These are phyloP conservation scores for Aspergillaceae sp. DNA, from an alignment of 2,329 filamentous ascomycete genomes.

Conservation along the genomic window DNA sequence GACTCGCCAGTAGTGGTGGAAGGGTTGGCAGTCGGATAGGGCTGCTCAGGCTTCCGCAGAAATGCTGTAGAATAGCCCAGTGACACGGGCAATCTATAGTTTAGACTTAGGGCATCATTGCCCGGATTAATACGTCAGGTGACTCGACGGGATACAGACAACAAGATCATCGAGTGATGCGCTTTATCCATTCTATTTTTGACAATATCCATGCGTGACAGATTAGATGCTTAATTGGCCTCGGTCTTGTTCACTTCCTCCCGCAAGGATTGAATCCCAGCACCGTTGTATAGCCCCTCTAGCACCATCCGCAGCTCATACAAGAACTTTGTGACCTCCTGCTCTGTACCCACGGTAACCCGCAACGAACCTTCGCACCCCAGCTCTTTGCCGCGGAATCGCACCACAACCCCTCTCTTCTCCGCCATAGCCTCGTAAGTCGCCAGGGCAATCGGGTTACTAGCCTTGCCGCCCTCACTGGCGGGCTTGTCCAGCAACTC, in stretches of 20 bases:
- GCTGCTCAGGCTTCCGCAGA: slow-evolving; percentile 43
- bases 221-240: slow-evolving; percentile 17
- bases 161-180: no score
- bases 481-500: slow-evolving; percentile 65
- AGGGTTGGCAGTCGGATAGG: slow-evolving; percentile 72
- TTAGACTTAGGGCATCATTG: no score
- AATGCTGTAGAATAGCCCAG: no score
- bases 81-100: no score
- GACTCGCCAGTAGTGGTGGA: slow-evolving; percentile 69
- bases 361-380: slow-evolving; percentile 83
- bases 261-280: slow-evolving; percentile 20
- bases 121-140: no score
- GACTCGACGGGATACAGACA: no score
- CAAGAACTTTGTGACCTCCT: slow-evolving; percentile 73
- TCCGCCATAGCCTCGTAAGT: slow-evolving; percentile 83
- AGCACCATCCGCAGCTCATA: slow-evolving; percentile 52
- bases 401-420: slow-evolving; percentile 77
- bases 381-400: slow-evolving; percentile 86
- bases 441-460: slow-evolving; percentile 66
- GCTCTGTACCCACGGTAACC: slow-evolving; percentile 84
- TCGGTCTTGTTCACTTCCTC: slow-evolving; percentile 42
- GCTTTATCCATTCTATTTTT: no score
- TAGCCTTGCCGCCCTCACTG: slow-evolving; percentile 56
- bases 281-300: slow-evolving; percentile 39
- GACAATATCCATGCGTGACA: no score